phyloP scores from a whole-genome alignment of 352 stramenopile genomes.

The Globisporangium rhizosaccharum region DNA sequence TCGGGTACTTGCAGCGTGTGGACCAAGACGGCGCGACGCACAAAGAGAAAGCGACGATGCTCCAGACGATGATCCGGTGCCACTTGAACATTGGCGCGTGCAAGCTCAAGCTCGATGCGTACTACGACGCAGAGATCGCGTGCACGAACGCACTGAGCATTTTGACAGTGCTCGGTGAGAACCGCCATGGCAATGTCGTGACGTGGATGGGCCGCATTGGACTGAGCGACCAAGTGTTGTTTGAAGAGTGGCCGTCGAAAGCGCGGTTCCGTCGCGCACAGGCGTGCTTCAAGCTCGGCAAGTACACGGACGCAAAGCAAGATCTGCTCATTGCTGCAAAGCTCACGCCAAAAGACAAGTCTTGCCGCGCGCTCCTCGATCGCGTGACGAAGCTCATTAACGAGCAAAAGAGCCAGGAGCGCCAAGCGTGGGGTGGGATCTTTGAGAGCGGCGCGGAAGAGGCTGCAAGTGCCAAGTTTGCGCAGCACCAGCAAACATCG shows the following conservation, averaged over 20 bases:
- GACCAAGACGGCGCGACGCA: conserved; percentile 71
- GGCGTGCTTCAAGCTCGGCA: conserved; percentile 67
- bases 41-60: conserved; percentile 83
- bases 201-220: conserved; percentile 81
- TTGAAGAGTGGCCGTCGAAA: conserved; percentile 84
- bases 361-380: conserved; percentile 69
- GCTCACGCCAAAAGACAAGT: conserved; percentile 79
- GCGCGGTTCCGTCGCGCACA: conserved; percentile 80
- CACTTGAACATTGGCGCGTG: conserved; percentile 83
- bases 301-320: conserved; percentile 65
- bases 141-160: conserved; percentile 83
- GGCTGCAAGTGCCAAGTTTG: conserved; percentile 3
- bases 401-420: conserved; percentile 75
- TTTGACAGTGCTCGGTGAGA: conserved; percentile 66
- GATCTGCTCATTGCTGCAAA: conserved; percentile 76
- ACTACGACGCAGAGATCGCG: conserved; percentile 66
- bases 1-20: conserved; percentile 71
- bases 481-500: conserved; percentile 15
- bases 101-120: conserved; percentile 72
- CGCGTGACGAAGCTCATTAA: conserved; percentile 62
- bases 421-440: conserved; percentile 76
- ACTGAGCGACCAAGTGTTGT: conserved; percentile 73
- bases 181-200: conserved; percentile 74
- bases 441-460: conserved; percentile 42
- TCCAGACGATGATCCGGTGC: conserved; percentile 87